A percentile compares a stretch with the other conserved stretches of the same genome.
Conservation (phyloP, 2,329 filamentous ascomycete species). For the Orbilia blumenaviensis region DNA sequence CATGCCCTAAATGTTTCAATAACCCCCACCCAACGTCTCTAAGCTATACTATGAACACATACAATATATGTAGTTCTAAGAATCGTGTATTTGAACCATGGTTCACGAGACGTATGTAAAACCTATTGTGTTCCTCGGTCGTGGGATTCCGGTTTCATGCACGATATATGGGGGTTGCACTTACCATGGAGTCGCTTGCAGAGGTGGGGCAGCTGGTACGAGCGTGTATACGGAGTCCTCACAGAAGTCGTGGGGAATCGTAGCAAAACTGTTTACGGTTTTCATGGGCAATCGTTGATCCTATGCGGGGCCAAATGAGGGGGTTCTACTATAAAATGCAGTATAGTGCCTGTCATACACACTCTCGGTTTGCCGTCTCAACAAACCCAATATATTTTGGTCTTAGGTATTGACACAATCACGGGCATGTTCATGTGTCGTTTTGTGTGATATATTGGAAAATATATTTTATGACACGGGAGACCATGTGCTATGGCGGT, state of each 20-base stretch:
- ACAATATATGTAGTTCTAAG: background rate
- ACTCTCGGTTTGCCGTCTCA: background rate
- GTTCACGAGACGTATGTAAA: constrained; percentile 4
- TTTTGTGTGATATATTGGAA: background rate
- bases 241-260: background rate
- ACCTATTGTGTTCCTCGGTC: background rate
- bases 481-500: background rate
- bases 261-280: background rate
- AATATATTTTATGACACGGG: background rate
- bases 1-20: background rate
- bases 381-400: background rate
- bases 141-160: constrained; percentile 7
- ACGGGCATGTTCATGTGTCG: too few species aligned
- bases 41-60: too few species aligned
- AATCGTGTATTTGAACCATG: background rate
- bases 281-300: background rate
- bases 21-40: background rate
- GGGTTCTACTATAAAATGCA: background rate
- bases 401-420: too few species aligned
- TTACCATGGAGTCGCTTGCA: background rate
- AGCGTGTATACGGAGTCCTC: background rate
- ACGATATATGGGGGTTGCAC: background rate
- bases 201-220: background rate
- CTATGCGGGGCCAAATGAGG: constrained; percentile 10
- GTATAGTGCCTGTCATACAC: background rate